Percentiles rank a stretch among this genome's conserved stretches.
These are phyloP conservation scores for Dioscorea dumetorum DNA, from an alignment of 106 monocot species.

Conservation along the genomic window DNA sequence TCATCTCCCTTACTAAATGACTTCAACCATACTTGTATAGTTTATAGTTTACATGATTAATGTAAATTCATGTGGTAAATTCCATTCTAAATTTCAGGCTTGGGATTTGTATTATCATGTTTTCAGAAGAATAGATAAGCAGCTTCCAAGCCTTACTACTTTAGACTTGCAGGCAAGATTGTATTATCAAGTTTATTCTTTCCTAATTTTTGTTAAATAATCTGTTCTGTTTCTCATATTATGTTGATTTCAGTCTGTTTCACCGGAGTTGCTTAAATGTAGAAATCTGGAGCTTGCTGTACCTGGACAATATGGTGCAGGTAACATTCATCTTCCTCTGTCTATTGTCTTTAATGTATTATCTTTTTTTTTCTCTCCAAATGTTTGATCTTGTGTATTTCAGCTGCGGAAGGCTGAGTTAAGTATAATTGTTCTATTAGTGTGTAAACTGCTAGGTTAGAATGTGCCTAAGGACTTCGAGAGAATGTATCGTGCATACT, in stretches of 20 bases:
- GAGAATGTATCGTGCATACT: no score
- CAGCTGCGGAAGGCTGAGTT: no score
- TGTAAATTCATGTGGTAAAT: background rate
- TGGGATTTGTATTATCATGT: conserved; percentile 99
- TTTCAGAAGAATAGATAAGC: conserved; percentile 96
- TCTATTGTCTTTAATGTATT: no score
- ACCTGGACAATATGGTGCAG: conserved; percentile 95
- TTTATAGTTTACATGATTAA: background rate
- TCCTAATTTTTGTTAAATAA: conserved; percentile 1
- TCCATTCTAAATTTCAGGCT: conserved; percentile 41
- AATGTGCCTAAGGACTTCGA: no score
- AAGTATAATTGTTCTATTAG: no score
- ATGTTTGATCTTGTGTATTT: no score
- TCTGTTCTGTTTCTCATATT: background rate
- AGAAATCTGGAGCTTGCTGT: conserved; percentile 94
- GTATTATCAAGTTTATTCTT: background rate
- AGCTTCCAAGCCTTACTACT: conserved; percentile 93
- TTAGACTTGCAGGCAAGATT: conserved; percentile 77
- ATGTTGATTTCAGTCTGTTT: conserved; percentile 64
- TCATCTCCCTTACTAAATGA: background rate
- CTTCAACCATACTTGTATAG: background rate
- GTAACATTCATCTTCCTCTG: conserved; percentile 18
- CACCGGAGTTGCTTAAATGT: conserved; percentile 86
- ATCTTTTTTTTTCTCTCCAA: no score
- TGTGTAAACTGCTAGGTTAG: no score